Percentiles rank a stretch among this genome's conserved stretches.
Evolutionary conservation across 2,329 filamentous ascomycete species (phyloP).

Genomic region (Tolypocladium album): DNA sequence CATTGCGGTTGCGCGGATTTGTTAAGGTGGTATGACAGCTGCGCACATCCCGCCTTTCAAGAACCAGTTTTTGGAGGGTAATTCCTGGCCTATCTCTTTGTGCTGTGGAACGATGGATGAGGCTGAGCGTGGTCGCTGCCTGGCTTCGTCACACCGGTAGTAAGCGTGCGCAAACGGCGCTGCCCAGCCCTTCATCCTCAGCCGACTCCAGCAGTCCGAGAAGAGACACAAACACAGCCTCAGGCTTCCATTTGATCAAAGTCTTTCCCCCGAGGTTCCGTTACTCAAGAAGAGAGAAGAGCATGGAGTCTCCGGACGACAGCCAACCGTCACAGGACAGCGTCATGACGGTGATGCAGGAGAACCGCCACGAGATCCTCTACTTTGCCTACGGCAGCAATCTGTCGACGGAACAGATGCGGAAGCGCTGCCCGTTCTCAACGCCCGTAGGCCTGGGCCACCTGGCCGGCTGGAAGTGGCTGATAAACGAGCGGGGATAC

Average conservation of each 20-base stretch:
- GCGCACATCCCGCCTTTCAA: too few species aligned
- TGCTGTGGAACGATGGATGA: neutral
- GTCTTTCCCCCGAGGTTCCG: neutral
- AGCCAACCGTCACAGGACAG: constrained; percentile 24
- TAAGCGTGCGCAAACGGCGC: neutral
- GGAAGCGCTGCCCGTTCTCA: constrained; percentile 46
- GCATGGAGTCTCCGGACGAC: constrained; percentile 18
- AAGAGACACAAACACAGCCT: neutral
- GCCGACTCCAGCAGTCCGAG: neutral
- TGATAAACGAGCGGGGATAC: constrained; percentile 57
- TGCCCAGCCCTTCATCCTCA: neutral
- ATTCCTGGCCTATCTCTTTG: neutral
- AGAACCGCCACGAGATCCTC: constrained; percentile 26
- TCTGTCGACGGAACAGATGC: constrained; percentile 57
- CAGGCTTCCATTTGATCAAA: neutral
- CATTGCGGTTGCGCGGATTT: too few species aligned
- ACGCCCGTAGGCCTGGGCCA: constrained; percentile 45
- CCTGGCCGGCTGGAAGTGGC: constrained; percentile 48
- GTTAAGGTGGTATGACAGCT: too few species aligned
- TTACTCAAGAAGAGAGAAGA: neutral
- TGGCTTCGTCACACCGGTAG: neutral
- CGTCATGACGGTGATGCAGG: constrained; percentile 22
- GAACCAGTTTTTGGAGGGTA: too few species aligned
- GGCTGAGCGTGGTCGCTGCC: neutral
- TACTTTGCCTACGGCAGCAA: constrained; percentile 68